Base-by-base conservation (phyloP, 495 filamentous ascomycete genomes). In the Margaritispora aquatica region DNA sequence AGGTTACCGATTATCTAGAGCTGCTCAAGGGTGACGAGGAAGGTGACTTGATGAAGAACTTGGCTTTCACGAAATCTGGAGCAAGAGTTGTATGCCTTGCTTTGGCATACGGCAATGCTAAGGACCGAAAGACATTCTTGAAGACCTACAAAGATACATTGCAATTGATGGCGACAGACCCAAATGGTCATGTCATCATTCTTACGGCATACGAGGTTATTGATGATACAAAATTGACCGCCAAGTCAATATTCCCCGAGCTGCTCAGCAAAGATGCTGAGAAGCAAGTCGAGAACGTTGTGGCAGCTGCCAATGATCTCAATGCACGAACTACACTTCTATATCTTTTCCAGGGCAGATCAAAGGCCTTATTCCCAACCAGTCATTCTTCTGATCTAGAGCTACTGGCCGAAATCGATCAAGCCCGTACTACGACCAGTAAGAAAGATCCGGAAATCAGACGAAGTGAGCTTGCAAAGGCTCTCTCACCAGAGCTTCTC, bases 61-160 rank as follows among this genome's bases (percentile, higher is more conserved):
- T 99, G 72, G 92, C 92, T 21, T 99, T 97, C 77, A 97, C 95
- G 23, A 88, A 84, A 63, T 88, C 90, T 2, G 95, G 95, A 13
- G 83, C 92, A 26, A 80, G 87, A 26, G 74, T 99, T 27, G 89
- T 92, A 48, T 92, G 84, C 66, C 75, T 94, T 26, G 80, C 86
- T 23, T 73, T 99, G 27, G 90, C 95, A 20, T 80, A 94, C 63
- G 87, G 89, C 51, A 86, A 74, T 57, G 92, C 95, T 59, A 97
- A 97, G 75, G 95, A 97, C 71, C 86, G 94, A 59, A 96, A 95
- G 75, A 77, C 86, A 58, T 87, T 97, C 50, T 75, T 96, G 29
- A 88, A 86, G 70, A 85, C 84, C 46, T 96, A 88, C 79, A 92
- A 93, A 63, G 90, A 94, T 64, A 90, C 83, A 15, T 79, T 93